phyloP scores from a whole-genome alignment of 768 basidiomycete species.

The Trametes punicea region DNA sequence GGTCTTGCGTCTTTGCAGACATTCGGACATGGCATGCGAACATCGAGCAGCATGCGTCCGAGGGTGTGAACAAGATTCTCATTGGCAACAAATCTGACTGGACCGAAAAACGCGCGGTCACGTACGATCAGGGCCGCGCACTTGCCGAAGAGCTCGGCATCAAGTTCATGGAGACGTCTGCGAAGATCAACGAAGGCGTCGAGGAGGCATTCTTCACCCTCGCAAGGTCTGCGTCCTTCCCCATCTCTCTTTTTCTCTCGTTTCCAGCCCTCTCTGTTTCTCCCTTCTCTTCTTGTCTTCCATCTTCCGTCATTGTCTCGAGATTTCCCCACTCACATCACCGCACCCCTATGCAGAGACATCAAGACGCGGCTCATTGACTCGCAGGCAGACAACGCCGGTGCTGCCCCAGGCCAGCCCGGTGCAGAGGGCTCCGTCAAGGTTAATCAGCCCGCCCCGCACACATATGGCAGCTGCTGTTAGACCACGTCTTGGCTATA shows the following conservation, averaged over 20 bases:
- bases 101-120: slow-evolving; percentile 92
- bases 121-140: slow-evolving; percentile 87
- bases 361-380: slow-evolving; percentile 98
- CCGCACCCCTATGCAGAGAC: slow-evolving; percentile 51
- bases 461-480: slow-evolving; percentile 50
- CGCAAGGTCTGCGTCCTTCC: slow-evolving; percentile 59
- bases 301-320: background rate
- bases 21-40: slow-evolving; percentile 98
- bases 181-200: slow-evolving; percentile 95
- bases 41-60: slow-evolving; percentile 98
- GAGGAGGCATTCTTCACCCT: slow-evolving; percentile 98
- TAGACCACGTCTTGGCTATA: slow-evolving; percentile 16
- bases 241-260: background rate
- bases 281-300: background rate
- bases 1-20: slow-evolving; percentile 47
- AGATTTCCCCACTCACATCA: slow-evolving; percentile 7
- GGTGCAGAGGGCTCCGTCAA: slow-evolving; percentile 57
- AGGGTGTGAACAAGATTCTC: slow-evolving; percentile 98
- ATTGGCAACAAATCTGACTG: slow-evolving; percentile 99
- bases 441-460: slow-evolving; percentile 56
- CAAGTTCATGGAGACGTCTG: slow-evolving; percentile 96
- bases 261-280: background rate
- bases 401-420: slow-evolving; percentile 34
- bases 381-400: slow-evolving; percentile 69
- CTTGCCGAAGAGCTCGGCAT: slow-evolving; percentile 94